phyloP scores from a whole-genome alignment of 768 basidiomycete species.

The Crassisporium funariophilum region DNA sequence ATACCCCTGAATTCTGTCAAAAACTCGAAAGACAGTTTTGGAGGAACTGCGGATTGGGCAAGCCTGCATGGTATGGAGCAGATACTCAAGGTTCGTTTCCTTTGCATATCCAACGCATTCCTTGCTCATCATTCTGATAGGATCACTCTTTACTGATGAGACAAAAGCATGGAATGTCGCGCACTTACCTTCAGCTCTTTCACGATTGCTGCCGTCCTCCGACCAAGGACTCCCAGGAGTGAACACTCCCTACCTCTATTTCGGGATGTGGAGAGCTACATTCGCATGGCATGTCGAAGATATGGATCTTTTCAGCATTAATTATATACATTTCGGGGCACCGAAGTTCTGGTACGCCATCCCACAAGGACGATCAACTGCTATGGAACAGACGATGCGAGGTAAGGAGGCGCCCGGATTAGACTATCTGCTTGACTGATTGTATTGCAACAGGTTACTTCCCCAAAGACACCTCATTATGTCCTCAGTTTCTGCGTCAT shows the following conservation, averaged over 20 bases:
- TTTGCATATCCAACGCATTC: constrained; percentile 11
- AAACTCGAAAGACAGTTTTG: constrained; percentile 89
- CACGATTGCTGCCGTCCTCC: constrained; percentile 71
- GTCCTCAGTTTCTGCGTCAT: constrained; percentile 94
- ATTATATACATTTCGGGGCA: constrained; percentile 98
- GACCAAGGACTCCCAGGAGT: constrained; percentile 86
- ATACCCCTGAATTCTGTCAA: constrained; percentile 85
- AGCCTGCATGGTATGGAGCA: constrained; percentile 97
- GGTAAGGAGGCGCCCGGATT: constrained; percentile 44
- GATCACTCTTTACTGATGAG: constrained; percentile 71
- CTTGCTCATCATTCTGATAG: constrained; percentile 30
- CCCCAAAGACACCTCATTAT: constrained; percentile 80
- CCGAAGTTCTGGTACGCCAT: constrained; percentile 98
- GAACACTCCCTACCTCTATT: constrained; percentile 96
- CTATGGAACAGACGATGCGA: constrained; percentile 89
- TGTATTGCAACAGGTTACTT: constrained; percentile 75
- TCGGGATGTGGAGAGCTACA: constrained; percentile 99
- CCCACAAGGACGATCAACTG: constrained; percentile 80
- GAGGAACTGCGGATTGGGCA: constrained; percentile 87
- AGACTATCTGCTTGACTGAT: background rate
- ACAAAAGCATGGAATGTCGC: constrained; percentile 95
- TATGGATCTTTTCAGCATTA: constrained; percentile 99
- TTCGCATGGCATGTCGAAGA: constrained; percentile 99
- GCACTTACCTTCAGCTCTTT: constrained; percentile 81
- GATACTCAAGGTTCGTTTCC: constrained; percentile 78